Conservation (phyloP, 169 alveolate genomes). For the Cryptosporidium xiaoi region DNA sequence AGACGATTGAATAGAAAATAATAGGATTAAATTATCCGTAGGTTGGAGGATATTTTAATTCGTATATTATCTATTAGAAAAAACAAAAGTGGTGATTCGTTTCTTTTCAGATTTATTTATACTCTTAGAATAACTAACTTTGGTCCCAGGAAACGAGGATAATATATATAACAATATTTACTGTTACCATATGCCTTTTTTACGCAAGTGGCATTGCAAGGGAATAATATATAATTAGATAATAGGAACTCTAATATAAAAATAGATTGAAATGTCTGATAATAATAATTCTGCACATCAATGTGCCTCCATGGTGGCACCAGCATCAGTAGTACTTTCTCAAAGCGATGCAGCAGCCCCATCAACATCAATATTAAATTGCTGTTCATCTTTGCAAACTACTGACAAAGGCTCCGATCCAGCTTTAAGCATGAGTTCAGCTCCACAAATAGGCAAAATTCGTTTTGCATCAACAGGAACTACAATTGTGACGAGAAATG, state of each 20-base stretch:
- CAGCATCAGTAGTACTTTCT: constrained; percentile 65
- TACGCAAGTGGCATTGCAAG: not conserved
- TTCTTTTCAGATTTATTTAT: no score
- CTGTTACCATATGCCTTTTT: no score
- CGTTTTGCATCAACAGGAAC: constrained; percentile 70
- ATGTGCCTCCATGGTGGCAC: constrained; percentile 69
- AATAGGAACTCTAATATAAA: not conserved
- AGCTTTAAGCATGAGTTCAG: constrained; percentile 47
- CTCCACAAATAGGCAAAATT: constrained; percentile 64
- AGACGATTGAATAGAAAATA: no score
- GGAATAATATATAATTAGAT: not conserved
- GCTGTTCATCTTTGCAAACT: constrained; percentile 59
- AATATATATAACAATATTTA: no score
- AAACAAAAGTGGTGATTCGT: no score
- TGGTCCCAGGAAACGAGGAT: no score
- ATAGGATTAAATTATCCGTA: no score
- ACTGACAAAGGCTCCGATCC: constrained; percentile 68
- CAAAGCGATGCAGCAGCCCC: constrained; percentile 75
- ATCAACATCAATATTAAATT: constrained; percentile 59
- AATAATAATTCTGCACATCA: constrained; percentile 31
- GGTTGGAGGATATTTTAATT: no score
- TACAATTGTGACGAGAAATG: constrained; percentile 66
- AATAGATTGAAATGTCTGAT: constrained; percentile 24
- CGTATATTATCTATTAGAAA: no score
- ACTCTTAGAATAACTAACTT: no score